Percentiles rank a stretch among this genome's conserved stretches.
Evolutionary conservation across 1,139 yeast species (phyloP).

Genomic region (Yamadazyma diospyri): DNA sequence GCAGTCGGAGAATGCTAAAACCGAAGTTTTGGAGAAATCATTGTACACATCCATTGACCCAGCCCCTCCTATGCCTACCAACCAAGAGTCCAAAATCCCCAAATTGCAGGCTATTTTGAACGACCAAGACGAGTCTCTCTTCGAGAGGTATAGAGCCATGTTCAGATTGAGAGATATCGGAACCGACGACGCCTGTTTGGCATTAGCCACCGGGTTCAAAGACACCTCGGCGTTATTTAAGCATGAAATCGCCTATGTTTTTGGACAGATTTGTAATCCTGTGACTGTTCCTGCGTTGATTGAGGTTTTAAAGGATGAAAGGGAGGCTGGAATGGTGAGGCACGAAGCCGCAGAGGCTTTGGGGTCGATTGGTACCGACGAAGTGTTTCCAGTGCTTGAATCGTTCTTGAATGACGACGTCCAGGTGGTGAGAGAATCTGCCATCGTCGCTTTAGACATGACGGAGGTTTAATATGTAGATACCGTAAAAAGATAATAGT

Average conservation of each 20-base stretch:
- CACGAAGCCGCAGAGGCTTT: constrained; percentile 99
- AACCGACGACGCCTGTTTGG: constrained; percentile 86
- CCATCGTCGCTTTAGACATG: constrained; percentile 96
- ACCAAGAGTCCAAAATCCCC: constrained; percentile 52
- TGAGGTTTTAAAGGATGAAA: constrained; percentile 69
- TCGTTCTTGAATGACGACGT: constrained; percentile 77
- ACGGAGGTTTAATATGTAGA: constrained; percentile 71
- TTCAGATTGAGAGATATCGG: constrained; percentile 95
- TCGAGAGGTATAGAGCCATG: constrained; percentile 97
- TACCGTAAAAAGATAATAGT: too few relatives aligned
- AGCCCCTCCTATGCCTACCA: constrained; percentile 88
- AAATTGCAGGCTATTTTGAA: constrained; percentile 68
- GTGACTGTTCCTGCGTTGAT: constrained; percentile 86
- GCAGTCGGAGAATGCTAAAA: constrained; percentile 57
- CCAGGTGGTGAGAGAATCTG: constrained; percentile 91
- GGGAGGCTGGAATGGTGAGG: constrained; percentile 97
- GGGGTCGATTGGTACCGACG: constrained; percentile 96
- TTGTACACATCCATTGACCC: constrained; percentile 90
- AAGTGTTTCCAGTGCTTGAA: constrained; percentile 83
- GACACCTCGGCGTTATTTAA: constrained; percentile 93
- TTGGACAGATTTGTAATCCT: constrained; percentile 95
- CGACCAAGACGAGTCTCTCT: constrained; percentile 73
- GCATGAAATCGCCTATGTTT: constrained; percentile 97
- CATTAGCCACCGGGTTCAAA: constrained; percentile 83
- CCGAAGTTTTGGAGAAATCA: constrained; percentile 71